Base-by-base conservation (phyloP, 371 early-diverging fungal genomes). In the Apophysomyces variabilis region DNA sequence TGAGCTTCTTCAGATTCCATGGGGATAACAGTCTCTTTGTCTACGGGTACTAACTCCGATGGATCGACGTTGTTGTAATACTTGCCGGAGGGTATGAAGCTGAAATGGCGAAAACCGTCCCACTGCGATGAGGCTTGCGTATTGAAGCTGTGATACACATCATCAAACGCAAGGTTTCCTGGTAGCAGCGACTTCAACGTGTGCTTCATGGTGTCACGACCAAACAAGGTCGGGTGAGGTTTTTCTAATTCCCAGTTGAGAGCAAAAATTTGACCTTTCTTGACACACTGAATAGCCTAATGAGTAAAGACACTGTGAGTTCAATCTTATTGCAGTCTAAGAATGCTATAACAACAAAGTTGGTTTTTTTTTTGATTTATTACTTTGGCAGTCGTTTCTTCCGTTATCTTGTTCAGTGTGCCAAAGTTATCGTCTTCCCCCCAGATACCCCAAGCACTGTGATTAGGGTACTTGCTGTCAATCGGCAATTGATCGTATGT, bases 341-440 rank as follows among this genome's bases (percentile, higher is more conserved):
- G 32, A 26, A 26, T 26, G 32, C 32, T 26, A 26, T 26, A 26
- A 26, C 32, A 26, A 26, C 32, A 26, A 2, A 1, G 1, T 26
- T 26, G 1, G 3, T 26, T 26, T 26, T 26, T 26, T 3, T 26
- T 26, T 26, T 26, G 32, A 26, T 26, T 26, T 26, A 26, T 65
- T 71, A 79, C 80, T 37, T 74, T 69, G 36, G 71, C 69, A 8
- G 69, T 69, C 43, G 61, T 60, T 50, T 82, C 77, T 57, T 70
- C 64, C 0, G 77, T 82, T 47, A 82, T 45, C 1, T 73, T 39
- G 36, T 82, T 82, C 32, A 82, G 62, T 43, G 82, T 77, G 14
- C 82, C 82, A 16, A 73, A 60, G 26, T 79, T 75, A 45, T 82
- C 82, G 38, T 81, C 73, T 43, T 78, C 70, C 0, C 81, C 81